Evolutionary conservation across 805 yeast species (phyloP).

Genomic region (Monosporozyma siamensis): DNA sequence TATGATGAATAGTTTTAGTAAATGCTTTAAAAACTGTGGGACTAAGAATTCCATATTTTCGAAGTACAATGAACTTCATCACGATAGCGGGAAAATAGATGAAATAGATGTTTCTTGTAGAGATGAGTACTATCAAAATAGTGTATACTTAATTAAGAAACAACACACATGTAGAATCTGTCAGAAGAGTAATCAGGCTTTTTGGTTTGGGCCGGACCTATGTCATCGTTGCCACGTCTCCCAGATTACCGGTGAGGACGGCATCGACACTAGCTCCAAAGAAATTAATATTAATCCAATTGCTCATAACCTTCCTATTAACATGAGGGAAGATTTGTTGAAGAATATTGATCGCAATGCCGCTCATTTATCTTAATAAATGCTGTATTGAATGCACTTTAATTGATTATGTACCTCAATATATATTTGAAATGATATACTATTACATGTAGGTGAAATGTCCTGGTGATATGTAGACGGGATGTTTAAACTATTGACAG

Average conservation of each 20-base stretch:
- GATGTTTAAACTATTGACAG: no score
- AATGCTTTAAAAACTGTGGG: conserved; percentile 5
- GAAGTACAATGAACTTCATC: conserved; percentile 10
- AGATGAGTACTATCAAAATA: not conserved
- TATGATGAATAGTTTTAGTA: conserved; percentile 9
- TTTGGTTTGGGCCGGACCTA: conserved; percentile 15
- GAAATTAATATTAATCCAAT: not conserved
- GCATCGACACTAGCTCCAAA: not conserved
- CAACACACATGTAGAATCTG: conserved; percentile 14
- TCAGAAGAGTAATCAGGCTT: conserved; percentile 8
- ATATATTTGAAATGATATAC: no score
- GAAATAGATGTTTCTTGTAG: not conserved
- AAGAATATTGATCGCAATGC: no score
- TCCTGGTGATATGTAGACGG: no score
- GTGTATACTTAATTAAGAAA: not conserved
- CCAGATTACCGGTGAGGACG: not conserved
- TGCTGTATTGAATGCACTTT: no score
- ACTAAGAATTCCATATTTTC: conserved; percentile 5
- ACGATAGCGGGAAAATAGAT: not conserved
- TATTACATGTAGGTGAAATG: no score
- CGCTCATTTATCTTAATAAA: no score
- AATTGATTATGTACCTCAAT: no score
- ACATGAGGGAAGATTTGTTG: not conserved
- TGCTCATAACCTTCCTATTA: not conserved
- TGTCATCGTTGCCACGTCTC: conserved; percentile 11